Base-by-base conservation (phyloP, 306 rosid genomes). In the Luffa acutangula region DNA sequence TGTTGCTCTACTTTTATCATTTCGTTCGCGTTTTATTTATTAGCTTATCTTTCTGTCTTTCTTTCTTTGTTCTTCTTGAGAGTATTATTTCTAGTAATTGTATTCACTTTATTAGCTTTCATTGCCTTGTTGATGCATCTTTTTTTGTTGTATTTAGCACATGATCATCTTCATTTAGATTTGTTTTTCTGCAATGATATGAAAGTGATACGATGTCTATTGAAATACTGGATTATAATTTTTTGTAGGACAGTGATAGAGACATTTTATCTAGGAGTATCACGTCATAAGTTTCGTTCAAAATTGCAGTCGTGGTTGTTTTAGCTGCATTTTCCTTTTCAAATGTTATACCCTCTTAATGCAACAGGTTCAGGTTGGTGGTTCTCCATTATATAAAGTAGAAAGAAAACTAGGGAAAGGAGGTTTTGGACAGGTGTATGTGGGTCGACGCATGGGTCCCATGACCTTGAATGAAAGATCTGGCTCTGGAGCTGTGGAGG, bases 341-440 rank as follows among this genome's bases (percentile, higher is more conserved):
- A 31, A 25, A 65, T 17, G 42, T 18, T 57, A 39, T 43, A 49
- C 41, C 74, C 76, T 3, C 69, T 46, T 10, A 49, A 51, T n/a
- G 43, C 77, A 66, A 84, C 85, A 82, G 94, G 85, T 83, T 66
- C 86, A 84, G 83, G 90, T 87, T 78, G 90, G 90, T 54, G 90
- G 90, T 78, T 87, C 90, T 37, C 90, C 90, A 10, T 51, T 78
- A 34, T 87, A 87, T 83, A 82, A 77, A 82, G 72, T 78, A 25
- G 90, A 84, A 21, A 84, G 69, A 60, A 87, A 87, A 82, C 80
- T 87, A 81, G 99, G 99, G 33, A 93, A 91, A 89, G 99, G 97
- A 80, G 99, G 99, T 13, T 95, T 93, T 80, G 99, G 99, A 42
- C 97, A 95, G 88, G 99, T 95, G 60, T 95, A 89, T 82, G 96